Evolutionary conservation across 345 rosid genomes (phyloP), one percentile per base, ranked within the genome.

Genomic region (Microcos paniculata): DNA sequence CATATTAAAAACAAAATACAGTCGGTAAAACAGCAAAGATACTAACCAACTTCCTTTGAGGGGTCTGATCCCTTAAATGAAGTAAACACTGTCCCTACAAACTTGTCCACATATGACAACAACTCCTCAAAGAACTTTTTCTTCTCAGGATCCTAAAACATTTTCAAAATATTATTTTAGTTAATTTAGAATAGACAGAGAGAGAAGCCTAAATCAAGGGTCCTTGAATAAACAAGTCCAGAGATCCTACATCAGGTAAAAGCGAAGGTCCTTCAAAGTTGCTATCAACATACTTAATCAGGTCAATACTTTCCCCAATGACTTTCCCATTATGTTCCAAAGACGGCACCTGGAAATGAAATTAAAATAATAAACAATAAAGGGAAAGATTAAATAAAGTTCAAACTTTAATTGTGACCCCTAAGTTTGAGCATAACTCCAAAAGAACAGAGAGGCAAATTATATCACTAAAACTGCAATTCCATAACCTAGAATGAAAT

Each of bases 291-390:
- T 93, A 95, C 71, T 87, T 88, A 55, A 91, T 80, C 84, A 95
- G 80, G 76, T 95, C 96, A 21, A 95, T 84, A 87, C 98, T 91
- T 86, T 95, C 98, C 38, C 98, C 98, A 19, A 78, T 92, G 59
- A 93, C 45, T 84, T 93, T 91, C 5, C 97, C 92, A 77, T 95
- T 85, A 85, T 95, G 99, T 77, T 95, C 99, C 84, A 95, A 79
- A 5, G 99, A 82, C 38, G 98, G 98, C 55, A 95, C 98, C 99
- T 93, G 33, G 10, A 68, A 70, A 76, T 3, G 61, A 58, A 51
- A 14, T 61, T 56, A 56, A 65, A 48, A 53, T 24, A 9, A n/a
- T 56, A 3, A 67, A 51, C 21, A 72, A 53, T 48, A 33, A 53
- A 57, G 19, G 21, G 21, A 42, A 30, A 62, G 24, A 9, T 14